Evolutionary conservation across 2,329 filamentous ascomycete genomes (phyloP), one percentile per base, ranked within the genome.

Genomic region (Epichloe elymi): DNA sequence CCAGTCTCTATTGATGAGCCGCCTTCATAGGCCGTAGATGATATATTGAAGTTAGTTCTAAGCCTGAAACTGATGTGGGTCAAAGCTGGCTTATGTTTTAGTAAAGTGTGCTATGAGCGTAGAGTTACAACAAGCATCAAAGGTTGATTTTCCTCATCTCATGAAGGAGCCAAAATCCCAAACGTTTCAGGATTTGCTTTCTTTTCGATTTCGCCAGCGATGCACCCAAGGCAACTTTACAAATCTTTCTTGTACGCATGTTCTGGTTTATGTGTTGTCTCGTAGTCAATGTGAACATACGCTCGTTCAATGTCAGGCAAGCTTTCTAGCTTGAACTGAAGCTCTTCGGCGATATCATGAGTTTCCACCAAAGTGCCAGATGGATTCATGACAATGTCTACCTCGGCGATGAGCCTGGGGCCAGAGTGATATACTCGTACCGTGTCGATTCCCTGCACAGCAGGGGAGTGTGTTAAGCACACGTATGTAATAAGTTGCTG

Each of bases 231-330:
- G 30, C 30, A 6, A 40, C 33, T 19, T 51, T 39, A 82, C 38
- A 83, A 55, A 55, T 82, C 76, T 67, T 83, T 83, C 70, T 82
- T 82, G 53, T 70, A 73, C 14, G 70, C 70, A 60, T 83, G 90
- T 72, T 96, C 90, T 0, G 91, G 91, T 67, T 93, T 90, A 67
- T 97, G 93, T 17, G 85, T 89, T 4, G 90, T 96, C 72, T 97
- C 93, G 60, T 94, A 97, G 67, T 98, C 93, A 17, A 96, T 90
- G 66, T 98, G 93, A 19, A 97, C 93, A 64, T 96, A 97, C 0
- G 89, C 89, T 53, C 93, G 74, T 75, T 97, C 93, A 10, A 97
- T 83, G 63, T 95, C 85, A 0, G 93, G 91, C 56, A 98, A 68
- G 51, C 83, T 86, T 75, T 98, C 93, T 3, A 97, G 74, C 72